Base-by-base conservation (phyloP, 1,284 basidiomycete genomes). In the Boletellus sp. region DNA sequence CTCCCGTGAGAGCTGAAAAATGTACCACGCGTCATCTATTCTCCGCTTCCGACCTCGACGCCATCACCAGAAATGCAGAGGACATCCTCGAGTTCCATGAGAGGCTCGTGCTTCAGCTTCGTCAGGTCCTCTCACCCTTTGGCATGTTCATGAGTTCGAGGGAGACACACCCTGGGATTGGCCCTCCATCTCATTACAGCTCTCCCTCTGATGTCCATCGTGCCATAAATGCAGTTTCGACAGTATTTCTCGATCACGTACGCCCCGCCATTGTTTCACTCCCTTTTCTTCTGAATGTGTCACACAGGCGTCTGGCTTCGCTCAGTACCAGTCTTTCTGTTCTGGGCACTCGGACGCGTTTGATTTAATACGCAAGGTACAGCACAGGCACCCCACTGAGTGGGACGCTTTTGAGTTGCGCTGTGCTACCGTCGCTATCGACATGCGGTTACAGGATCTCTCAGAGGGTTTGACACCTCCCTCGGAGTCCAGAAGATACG, bases 341-440 rank as follows among this genome's bases (percentile, higher is more conserved):
- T 82, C 90, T 0, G 85, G 85, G 1, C 92, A 96, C 62, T 81
- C 83, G 45, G 86, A 90, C 58, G 92, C 91, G 0, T 73, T 86
- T 45, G 83, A 89, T 52, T 64, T 92, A 15, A 74, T 93, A 2
- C 80, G 86, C 51, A 79, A 78, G 41, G 75, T 85, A 10, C 80
- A 85, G 46, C 74, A 80, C 48, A 78, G 77, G 38, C 74, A 80
- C 63, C 74, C 82, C 1, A 60, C 77, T 0, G 91, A 93, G 62
- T 94, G 91, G 85, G 85, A 88, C 30, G 74, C 79, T 11, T 95
- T 86, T 62, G 93, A 96, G 63, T 82, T 85, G 49, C 82, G 80
- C 12, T 95, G 86, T 60, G 77, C 82, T 33, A 68, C 73, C 24
- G 68, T 77, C 52, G 73, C 79, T 44, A 66, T 73, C n/a, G 73